phyloP scores from a whole-genome alignment of 1,284 basidiomycete species.

The Moniliophthora roreri region DNA sequence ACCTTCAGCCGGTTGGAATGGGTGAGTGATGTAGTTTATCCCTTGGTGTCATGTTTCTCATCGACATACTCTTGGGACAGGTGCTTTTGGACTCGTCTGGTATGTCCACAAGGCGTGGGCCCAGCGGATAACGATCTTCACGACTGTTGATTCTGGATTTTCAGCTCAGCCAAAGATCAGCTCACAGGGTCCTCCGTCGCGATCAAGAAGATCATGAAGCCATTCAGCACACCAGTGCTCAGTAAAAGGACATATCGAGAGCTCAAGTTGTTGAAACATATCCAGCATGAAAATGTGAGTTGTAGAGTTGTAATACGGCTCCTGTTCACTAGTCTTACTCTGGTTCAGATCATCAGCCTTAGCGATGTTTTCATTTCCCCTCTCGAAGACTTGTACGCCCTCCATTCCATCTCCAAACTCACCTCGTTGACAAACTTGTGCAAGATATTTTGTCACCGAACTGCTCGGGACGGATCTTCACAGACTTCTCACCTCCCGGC shows the following conservation, averaged over 20 bases:
- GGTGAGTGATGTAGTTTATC: conserved; percentile 49
- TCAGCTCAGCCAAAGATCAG: conserved; percentile 96
- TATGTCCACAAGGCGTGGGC: conserved; percentile 36
- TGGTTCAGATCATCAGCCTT: conserved; percentile 89
- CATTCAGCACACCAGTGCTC: conserved; percentile 96
- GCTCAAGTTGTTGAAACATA: conserved; percentile 97
- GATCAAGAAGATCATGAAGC: conserved; percentile 99
- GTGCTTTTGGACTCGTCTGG: conserved; percentile 97
- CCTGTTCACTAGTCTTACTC: conserved; percentile 11
- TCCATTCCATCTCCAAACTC: not conserved
- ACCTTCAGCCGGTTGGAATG: conserved; percentile 99
- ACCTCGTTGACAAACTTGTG: conserved; percentile 10
- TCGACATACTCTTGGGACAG: conserved; percentile 34
- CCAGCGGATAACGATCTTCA: conserved; percentile 1
- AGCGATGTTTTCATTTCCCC: conserved; percentile 99
- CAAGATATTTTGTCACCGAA: conserved; percentile 98
- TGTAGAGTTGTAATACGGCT: conserved; percentile 2
- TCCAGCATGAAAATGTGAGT: conserved; percentile 95
- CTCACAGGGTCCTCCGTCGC: conserved; percentile 93
- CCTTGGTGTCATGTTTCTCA: conserved; percentile 16
- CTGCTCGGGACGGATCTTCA: conserved; percentile 98
- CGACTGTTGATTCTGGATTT: conserved; percentile 4
- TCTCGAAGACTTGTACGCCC: conserved; percentile 87
- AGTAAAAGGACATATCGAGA: conserved; percentile 98
- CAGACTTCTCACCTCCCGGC: conserved; percentile 92